Evolutionary conservation across 1,284 basidiomycete species (phyloP).

Genomic region (Apiotrichum akiyoshidainum): DNA sequence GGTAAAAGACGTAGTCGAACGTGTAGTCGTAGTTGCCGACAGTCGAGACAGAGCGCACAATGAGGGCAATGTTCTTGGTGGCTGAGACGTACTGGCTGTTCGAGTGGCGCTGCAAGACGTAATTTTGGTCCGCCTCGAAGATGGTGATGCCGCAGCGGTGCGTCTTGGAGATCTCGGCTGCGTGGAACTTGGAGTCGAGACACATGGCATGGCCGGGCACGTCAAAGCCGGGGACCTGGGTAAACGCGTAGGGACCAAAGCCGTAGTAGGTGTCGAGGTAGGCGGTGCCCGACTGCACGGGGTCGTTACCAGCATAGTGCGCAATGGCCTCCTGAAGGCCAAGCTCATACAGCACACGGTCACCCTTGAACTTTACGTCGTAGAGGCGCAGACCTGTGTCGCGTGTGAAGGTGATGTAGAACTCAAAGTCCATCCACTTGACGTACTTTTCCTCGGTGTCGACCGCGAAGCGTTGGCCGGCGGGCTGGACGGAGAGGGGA

Average conservation of each 20-base stretch:
- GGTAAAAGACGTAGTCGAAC: constrained; percentile 39
- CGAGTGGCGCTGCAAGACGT: constrained; percentile 40
- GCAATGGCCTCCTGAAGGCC: constrained; percentile 43
- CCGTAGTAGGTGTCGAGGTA: constrained; percentile 32
- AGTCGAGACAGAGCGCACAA: constrained; percentile 34
- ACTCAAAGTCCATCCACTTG: constrained; percentile 38
- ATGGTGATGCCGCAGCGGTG: constrained; percentile 32
- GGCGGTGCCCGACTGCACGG: constrained; percentile 32
- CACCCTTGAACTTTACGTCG: constrained; percentile 43
- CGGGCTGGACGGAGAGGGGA: constrained; percentile 38
- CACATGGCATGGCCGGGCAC: constrained; percentile 31
- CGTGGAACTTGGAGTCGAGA: constrained; percentile 27
- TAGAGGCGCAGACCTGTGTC: constrained; percentile 42
- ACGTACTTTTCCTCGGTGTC: constrained; percentile 39
- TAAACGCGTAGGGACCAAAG: constrained; percentile 40
- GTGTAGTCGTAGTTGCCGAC: constrained; percentile 44
- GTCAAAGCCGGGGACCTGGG: constrained; percentile 36
- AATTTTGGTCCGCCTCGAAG: constrained; percentile 36
- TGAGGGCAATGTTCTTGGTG: constrained; percentile 42
- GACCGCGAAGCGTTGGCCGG: constrained; percentile 40
- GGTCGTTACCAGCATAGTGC: constrained; percentile 37
- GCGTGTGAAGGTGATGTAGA: constrained; percentile 40
- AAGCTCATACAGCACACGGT: constrained; percentile 44
- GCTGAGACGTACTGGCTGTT: constrained; percentile 30
- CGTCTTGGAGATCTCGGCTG: constrained; percentile 34